Conservation (phyloP, 495 filamentous ascomycete species). For the Neurospora sp. region DNA sequence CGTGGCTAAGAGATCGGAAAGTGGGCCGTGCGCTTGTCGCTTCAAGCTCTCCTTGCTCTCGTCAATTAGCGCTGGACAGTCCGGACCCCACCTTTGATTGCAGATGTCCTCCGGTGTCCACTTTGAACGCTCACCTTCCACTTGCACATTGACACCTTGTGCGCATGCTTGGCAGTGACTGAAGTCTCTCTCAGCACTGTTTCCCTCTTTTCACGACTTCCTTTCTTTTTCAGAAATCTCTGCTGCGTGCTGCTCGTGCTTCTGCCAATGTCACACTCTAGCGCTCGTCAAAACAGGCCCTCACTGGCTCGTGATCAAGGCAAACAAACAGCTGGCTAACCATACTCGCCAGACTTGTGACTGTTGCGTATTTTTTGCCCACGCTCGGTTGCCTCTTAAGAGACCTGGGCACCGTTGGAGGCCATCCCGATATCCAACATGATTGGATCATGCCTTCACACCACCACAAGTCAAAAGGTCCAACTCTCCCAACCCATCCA, state of each 20-base stretch:
- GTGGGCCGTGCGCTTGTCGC: not conserved
- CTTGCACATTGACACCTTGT: not conserved
- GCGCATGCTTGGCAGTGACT: not conserved
- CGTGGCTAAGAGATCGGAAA: not conserved
- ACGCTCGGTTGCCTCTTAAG: not conserved
- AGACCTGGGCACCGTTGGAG: not conserved
- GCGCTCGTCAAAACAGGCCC: not conserved
- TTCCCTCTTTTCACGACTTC: not conserved
- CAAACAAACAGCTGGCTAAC: not conserved
- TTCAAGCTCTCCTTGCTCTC: not conserved
- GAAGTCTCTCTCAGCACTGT: not conserved
- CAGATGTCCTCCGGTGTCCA: not conserved
- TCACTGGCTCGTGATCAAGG: not conserved
- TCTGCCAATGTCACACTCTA: not conserved
- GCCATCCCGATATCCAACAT: not conserved
- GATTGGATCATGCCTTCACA: not conserved
- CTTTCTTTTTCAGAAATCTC: not conserved
- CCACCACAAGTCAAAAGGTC: not conserved
- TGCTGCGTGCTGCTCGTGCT: not conserved
- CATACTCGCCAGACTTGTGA: not conserved
- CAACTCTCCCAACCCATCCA: not conserved
- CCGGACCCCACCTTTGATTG: not conserved
- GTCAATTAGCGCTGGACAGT: not conserved
- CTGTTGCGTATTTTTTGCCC: not conserved
- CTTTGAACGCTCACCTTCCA: not conserved